A percentile compares a stretch with the other conserved stretches of the same genome.
These are phyloP conservation scores for Passalora sequoiae DNA, from an alignment of 2,329 filamentous ascomycete genomes.

Conservation along the genomic window DNA sequence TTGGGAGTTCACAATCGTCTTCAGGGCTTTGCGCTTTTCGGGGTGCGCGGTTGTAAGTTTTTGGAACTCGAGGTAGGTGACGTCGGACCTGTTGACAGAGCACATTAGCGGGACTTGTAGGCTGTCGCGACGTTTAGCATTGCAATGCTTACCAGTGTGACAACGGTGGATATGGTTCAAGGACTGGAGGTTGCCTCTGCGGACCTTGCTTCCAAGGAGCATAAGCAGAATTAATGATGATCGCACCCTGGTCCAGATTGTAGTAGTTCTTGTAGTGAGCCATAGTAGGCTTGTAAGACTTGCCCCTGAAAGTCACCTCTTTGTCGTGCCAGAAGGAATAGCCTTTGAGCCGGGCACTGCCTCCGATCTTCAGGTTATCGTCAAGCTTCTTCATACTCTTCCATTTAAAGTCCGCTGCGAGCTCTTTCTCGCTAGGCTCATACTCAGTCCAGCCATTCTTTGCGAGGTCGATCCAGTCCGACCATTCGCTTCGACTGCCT, in stretches of 20 bases:
- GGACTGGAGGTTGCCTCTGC: constrained; percentile 2
- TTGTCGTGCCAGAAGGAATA: not conserved
- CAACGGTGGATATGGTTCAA: constrained; percentile 4
- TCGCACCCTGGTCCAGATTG: constrained; percentile 3
- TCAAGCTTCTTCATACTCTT: not conserved
- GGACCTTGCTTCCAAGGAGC: not conserved
- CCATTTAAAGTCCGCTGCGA: not conserved
- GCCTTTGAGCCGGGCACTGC: not conserved
- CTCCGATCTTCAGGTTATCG: not conserved
- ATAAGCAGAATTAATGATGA: not conserved
- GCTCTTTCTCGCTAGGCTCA: not conserved
- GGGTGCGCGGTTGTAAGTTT: constrained; percentile 5
- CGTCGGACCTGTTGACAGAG: too few species aligned
- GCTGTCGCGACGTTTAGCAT: too few species aligned
- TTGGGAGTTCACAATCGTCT: constrained; percentile 3
- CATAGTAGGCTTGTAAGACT: not conserved
- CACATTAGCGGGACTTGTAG: too few species aligned
- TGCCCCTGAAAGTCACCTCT: not conserved
- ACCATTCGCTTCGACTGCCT: not conserved
- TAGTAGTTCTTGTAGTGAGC: constrained; percentile 2
- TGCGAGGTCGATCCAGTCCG: constrained; percentile 3
- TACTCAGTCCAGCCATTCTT: constrained; percentile 1
- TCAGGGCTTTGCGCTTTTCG: constrained; percentile 3
- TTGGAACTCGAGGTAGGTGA: constrained; percentile 15
- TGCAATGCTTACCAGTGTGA: constrained; percentile 11